These are phyloP conservation scores for Galerina sulciceps DNA, from an alignment of 768 basidiomycete species.

Conservation along the genomic window DNA sequence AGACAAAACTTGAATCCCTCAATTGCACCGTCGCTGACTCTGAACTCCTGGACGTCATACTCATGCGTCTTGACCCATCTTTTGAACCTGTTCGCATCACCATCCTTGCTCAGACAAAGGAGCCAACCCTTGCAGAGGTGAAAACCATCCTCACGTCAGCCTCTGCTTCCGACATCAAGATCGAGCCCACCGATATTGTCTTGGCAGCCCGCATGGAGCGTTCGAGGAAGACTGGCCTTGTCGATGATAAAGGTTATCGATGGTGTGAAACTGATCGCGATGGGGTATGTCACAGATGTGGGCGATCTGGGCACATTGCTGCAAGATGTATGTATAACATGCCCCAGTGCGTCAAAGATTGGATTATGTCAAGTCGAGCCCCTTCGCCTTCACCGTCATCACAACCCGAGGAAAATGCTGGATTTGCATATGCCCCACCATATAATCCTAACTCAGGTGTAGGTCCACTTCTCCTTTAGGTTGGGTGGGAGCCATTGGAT, in stretches of 20 bases:
- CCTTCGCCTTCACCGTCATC: no score
- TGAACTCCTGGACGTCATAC: slow-evolving; percentile 23
- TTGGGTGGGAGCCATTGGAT: no score
- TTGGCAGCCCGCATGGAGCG: neutral
- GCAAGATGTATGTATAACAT: slow-evolving; percentile 18
- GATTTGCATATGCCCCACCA: no score
- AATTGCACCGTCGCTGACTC: slow-evolving; percentile 12
- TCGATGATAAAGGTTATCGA: slow-evolving; percentile 9
- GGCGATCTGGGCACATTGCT: slow-evolving; percentile 12
- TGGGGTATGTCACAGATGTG: slow-evolving; percentile 17
- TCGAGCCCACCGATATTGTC: neutral
- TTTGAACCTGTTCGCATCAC: slow-evolving; percentile 16
- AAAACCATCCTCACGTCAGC: slow-evolving; percentile 15
- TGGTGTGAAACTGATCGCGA: slow-evolving; percentile 15
- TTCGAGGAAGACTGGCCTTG: neutral
- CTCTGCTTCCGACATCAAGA: neutral
- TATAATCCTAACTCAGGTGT: no score
- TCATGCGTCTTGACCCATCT: slow-evolving; percentile 20
- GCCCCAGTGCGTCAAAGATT: slow-evolving; percentile 17
- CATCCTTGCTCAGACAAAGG: slow-evolving; percentile 16
- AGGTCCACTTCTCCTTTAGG: no score
- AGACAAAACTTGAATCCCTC: slow-evolving; percentile 11
- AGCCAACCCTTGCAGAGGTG: slow-evolving; percentile 7
- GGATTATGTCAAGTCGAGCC: no score
- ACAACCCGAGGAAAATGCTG: no score